phyloP scores from a whole-genome alignment of 2,329 filamentous ascomycete species.

The Colletotrichum tropicicola region DNA sequence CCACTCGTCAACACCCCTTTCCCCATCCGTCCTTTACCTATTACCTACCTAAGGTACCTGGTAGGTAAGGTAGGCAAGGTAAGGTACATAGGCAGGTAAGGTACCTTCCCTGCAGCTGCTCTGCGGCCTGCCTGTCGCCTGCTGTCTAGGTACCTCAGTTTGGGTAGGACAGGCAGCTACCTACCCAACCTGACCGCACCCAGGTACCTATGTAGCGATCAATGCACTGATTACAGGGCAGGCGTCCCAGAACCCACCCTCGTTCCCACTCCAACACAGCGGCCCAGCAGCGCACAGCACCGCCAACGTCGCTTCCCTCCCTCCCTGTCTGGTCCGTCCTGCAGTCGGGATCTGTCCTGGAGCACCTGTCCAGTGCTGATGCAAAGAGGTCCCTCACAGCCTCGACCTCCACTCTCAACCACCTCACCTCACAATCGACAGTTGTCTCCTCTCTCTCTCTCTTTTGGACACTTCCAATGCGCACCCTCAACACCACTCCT shows the following conservation, averaged over 20 bases:
- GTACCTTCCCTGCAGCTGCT: too few species aligned
- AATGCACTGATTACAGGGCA: background rate
- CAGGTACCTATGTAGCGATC: background rate
- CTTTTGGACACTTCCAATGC: constrained; percentile 7
- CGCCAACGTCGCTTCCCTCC: background rate
- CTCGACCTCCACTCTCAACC: constrained; percentile 24
- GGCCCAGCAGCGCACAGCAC: background rate
- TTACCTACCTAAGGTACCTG: background rate
- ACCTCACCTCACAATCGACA: constrained; percentile 12
- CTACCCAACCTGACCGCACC: too few species aligned
- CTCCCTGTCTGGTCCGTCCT: background rate
- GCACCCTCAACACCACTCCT: constrained; percentile 7
- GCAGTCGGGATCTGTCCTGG: constrained; percentile 5
- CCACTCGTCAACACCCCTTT: constrained; percentile 5
- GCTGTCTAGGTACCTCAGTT: too few species aligned
- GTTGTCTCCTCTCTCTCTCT: constrained; percentile 1
- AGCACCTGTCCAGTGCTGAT: background rate
- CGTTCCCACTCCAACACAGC: background rate
- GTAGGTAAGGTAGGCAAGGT: background rate
- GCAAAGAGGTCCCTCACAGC: constrained; percentile 10
- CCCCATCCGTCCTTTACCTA: constrained; percentile 2
- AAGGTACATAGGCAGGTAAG: background rate
- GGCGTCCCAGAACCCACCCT: background rate
- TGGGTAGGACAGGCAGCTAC: too few species aligned
- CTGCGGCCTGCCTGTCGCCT: too few species aligned